Evolutionary conservation across 192 early-diverging fungal genomes (phyloP).

Genomic region (Backusella liffmaniae): DNA sequence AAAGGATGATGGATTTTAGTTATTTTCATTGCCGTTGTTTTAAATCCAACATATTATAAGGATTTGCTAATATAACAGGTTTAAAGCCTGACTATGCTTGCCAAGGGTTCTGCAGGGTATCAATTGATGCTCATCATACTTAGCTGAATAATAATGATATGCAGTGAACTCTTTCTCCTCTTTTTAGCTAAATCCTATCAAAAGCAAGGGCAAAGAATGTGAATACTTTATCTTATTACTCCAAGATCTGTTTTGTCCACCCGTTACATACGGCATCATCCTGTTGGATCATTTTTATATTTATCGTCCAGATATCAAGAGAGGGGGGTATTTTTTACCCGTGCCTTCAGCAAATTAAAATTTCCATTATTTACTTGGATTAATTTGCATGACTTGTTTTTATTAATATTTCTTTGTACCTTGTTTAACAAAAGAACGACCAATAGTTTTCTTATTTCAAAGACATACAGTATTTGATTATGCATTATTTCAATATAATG

Average conservation of each 20-base stretch:
- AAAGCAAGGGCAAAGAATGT: too few species aligned
- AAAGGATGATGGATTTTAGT: too few species aligned
- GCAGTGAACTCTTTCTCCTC: too few species aligned
- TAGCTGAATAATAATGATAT: background rate
- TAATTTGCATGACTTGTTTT: constrained; percentile 5
- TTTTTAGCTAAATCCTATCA: background rate
- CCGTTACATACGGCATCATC: background rate
- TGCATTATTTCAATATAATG: background rate
- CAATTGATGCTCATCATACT: background rate
- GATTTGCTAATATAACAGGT: background rate
- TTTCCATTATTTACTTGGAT: background rate
- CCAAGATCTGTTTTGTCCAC: background rate
- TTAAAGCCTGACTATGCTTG: background rate
- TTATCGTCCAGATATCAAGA: background rate
- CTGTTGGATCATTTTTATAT: background rate
- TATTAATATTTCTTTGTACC: background rate
- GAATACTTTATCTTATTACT: background rate
- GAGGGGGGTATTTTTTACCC: background rate
- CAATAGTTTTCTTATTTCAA: background rate
- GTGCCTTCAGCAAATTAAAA: background rate
- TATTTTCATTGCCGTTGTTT: background rate
- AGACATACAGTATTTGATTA: background rate
- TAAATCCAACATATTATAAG: background rate
- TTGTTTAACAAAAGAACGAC: constrained; percentile 3
- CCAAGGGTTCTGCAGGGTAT: background rate